Evolutionary conservation across 805 yeast genomes (phyloP), one percentile per base, ranked within the genome.

Genomic region (Starmerella tilneyi): DNA sequence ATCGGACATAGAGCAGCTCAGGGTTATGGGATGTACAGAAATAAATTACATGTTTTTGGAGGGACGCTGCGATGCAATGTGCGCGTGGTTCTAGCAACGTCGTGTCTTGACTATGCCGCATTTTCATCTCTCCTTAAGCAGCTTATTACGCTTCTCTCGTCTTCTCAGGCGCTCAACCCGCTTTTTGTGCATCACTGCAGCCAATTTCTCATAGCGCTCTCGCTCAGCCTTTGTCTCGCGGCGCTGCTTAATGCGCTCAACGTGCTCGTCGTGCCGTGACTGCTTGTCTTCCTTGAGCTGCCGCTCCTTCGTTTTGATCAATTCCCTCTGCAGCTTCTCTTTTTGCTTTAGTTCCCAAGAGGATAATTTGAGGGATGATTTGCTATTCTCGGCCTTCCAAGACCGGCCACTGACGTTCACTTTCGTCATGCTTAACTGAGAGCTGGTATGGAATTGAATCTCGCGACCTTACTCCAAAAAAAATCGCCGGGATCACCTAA

Each of bases 91-190:
- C 30, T n/a, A 35, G 8, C 19, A 20, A 35, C 15, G 3, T 8
- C 9, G 6, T 16, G 6, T 12, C 9, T 12, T 12, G n/a, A 2
- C 13, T 9, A 17, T 4, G 13, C 19, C 9, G 33, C 22, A 7
- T 9, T 9, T 20, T 46, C 54, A 82, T 64, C 96, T 95, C 60
- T 88, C 97, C 62, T 80, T 85, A 62, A 88, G 77, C 58, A 86
- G 69, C 68, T 89, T 89, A 69, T 88, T 89, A 67, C 97, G 79
- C 81, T 89, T 89, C 62, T 89, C 98, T 60, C 81, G 79, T 69
- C 81, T 79, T 67, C 82, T 79, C 67, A 89, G 62, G 65, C 98
- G 76, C 53, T 86, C 97, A 32, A 86, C 83, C 69, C 78, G 82
- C 78, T 86, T 88, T 34, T 81, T 81, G 61, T 85, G 89, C 94